Conservation (phyloP, 441 rosid genomes). For the Theobroma grandiflorum region DNA sequence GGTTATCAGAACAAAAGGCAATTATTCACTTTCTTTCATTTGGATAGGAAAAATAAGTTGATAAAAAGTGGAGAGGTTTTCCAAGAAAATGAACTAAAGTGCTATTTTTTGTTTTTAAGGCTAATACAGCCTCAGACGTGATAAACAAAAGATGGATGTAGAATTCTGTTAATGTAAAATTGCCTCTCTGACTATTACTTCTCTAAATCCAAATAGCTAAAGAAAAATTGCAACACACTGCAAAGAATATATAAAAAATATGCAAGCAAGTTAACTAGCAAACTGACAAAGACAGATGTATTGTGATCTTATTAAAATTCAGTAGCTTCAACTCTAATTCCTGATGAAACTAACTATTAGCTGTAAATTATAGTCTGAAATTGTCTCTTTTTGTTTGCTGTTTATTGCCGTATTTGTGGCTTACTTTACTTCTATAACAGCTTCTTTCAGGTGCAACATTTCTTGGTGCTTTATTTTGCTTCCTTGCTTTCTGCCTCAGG, state of each 20-base stretch:
- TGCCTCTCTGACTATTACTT: neutral
- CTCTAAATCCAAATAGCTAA: neutral
- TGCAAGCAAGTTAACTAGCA: neutral
- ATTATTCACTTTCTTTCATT: neutral
- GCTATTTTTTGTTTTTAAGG: neutral
- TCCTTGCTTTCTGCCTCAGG: conserved; percentile 65
- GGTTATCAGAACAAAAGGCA: neutral
- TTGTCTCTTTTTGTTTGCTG: neutral
- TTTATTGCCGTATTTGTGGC: conserved; percentile 1
- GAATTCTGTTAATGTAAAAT: conserved; percentile 15
- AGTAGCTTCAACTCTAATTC: conserved; percentile 3
- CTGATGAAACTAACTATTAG: neutral
- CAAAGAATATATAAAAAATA: neutral
- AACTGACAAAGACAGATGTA: neutral
- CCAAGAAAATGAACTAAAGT: neutral
- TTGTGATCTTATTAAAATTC: neutral
- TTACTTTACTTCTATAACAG: conserved; percentile 44
- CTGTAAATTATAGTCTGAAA: neutral
- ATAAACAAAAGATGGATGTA: conserved; percentile 6
- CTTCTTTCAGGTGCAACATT: conserved; percentile 66
- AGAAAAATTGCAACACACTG: neutral
- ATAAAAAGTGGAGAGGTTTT: conserved; percentile 1
- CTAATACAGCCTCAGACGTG: neutral
- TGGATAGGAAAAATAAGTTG: conserved; percentile 7
- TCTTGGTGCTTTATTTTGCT: conserved; percentile 69